These are phyloP conservation scores for Thalassiosira livingstoniorum DNA, from an alignment of 352 stramenopile genomes.

Conservation along the genomic window DNA sequence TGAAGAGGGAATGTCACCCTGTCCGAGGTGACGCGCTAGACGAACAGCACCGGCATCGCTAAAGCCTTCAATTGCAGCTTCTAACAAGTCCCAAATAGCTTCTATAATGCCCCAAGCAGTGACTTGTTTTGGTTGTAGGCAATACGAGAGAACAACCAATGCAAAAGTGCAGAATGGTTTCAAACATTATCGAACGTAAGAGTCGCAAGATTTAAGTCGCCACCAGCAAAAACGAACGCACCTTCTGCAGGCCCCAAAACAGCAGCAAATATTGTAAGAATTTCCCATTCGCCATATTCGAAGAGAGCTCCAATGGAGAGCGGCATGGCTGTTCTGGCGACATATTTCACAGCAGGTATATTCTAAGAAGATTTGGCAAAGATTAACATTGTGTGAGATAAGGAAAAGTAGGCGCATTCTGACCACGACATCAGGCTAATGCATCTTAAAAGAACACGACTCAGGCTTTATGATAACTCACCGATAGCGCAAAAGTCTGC, in stretches of 20 bases:
- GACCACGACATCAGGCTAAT: constrained; percentile 31
- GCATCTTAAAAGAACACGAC: constrained; percentile 36
- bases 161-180: neutral
- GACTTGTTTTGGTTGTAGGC: constrained; percentile 32
- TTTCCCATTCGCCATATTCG: constrained; percentile 70
- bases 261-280: constrained; percentile 64
- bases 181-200: too few relatives aligned
- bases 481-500: constrained; percentile 41
- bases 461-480: constrained; percentile 45
- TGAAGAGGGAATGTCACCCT: constrained; percentile 57
- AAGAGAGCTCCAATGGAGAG: constrained; percentile 63
- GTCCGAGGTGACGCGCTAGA: constrained; percentile 74
- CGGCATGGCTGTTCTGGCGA: constrained; percentile 54
- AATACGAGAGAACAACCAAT: neutral
- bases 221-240: too few relatives aligned
- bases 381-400: constrained; percentile 43
- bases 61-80: constrained; percentile 66
- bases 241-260: constrained; percentile 54
- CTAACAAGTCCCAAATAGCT: constrained; percentile 76
- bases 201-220: too few relatives aligned
- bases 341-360: constrained; percentile 32
- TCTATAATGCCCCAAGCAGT: constrained; percentile 76
- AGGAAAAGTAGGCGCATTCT: constrained; percentile 29
- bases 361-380: constrained; percentile 37
- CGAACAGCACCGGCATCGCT: constrained; percentile 72